Evolutionary conservation across 2,329 filamentous ascomycete species (phyloP).

Genomic region (Curvularia hawaiiensis): DNA sequence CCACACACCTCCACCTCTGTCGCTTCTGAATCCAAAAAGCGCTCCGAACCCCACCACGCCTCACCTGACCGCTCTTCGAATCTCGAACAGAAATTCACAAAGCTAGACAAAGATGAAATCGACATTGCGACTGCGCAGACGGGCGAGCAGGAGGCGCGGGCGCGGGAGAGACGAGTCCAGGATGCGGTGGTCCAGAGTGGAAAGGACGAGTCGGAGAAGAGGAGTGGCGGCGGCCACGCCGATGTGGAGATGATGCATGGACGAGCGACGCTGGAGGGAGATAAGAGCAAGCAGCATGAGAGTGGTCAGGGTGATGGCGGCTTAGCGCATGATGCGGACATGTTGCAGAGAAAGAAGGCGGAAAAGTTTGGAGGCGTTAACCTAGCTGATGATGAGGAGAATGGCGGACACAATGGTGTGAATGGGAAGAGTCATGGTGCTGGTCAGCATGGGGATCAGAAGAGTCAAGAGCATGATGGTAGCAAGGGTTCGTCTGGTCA

Average conservation of each 20-base stretch:
- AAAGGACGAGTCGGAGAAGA: conserved; percentile 1
- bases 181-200: conserved; percentile 5
- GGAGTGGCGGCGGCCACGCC: conserved; percentile 7
- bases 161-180: conserved; percentile 3
- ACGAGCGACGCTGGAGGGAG: not conserved
- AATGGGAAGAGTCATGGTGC: not conserved
- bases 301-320: not conserved
- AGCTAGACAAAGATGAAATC: conserved; percentile 16
- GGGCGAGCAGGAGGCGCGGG: not conserved
- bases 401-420: no score
- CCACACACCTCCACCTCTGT: conserved; percentile 1
- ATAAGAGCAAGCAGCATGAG: not conserved
- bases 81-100: conserved; percentile 12
- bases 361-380: conserved; percentile 22
- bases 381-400: conserved; percentile 1
- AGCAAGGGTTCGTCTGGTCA: not conserved
- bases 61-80: conserved; percentile 1
- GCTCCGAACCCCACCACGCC: conserved; percentile 5
- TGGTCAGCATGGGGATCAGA: not conserved
- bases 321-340: conserved; percentile 4
- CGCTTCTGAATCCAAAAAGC: not conserved
- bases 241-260: conserved; percentile 20
- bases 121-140: conserved; percentile 3
- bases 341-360: conserved; percentile 17
- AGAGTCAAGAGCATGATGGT: not conserved